Evolutionary conservation across 2,329 filamentous ascomycete genomes (phyloP), one percentile per base, ranked within the genome.

Genomic region (Arthrobotrys pseudoclavata): DNA sequence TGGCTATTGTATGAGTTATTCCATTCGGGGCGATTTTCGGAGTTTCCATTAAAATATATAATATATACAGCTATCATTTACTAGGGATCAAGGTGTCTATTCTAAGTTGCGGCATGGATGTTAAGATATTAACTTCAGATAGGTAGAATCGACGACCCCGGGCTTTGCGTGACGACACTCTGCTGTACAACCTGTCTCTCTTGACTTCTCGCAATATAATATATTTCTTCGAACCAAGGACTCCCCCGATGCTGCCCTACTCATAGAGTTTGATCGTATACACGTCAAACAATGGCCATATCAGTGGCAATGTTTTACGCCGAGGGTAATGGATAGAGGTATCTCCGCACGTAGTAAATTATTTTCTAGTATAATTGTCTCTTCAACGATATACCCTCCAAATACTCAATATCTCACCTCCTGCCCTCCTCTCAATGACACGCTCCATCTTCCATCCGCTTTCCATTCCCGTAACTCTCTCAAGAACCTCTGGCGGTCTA

Each of bases 391-490:
- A 97, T 83, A 97, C 92, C 83, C 94, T 89, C 81, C 98, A 86
- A 81, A 99, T 91, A 82, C 94, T 91, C 84, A 99, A 86, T 85
- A 92, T 96, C 86, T 99, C 96, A 94, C 95, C 97, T 0, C 96
- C 96, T 31, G 92, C 95, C 83, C 91, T 89, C 86, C 91, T 93
- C 67, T 87, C 88, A 5, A 92, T 91, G 3, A 97, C 94, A 18
- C 89, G 92, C 83, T 94, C 90, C 9, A 89, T 92, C 78, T 84
- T 86, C 96, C 95, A 98, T 81, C 24, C 83, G 85, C 13, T 79
- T 70, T n/a, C 85, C 85, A 89, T 91, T 89, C 2, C 80, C 82
- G 47, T 85, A 76, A 96, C 88, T 60, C 87, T 84, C 76, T 85
- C 83, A 83, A 91, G 93, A 61, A 96, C 92, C 64, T 89, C 85